Base-by-base conservation (phyloP, 257 asterid genomes). In the Linderniella brevidens region DNA sequence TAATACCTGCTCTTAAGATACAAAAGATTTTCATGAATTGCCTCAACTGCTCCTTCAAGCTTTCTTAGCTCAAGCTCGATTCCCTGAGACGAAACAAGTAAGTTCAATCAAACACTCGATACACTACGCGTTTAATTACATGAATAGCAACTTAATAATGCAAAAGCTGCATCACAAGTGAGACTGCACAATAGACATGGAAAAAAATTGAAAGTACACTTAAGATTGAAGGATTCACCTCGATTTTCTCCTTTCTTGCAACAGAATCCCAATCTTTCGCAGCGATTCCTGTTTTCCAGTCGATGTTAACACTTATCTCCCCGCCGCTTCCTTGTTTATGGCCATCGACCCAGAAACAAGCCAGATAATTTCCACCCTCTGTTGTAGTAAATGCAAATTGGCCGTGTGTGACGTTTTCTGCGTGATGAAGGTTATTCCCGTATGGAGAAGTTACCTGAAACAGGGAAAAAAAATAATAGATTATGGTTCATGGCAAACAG, bases 251-350 rank as follows among this genome's bases (percentile, higher is more conserved):
- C 69, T 86, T 86, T 57, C 74, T 77, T 20, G 92, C 96, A 65
- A 86, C 93, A 15, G 94, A 74, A 1, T 86, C 90, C 94, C 96
- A 82, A 58, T 86, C 96, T 65, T 79, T 79, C 14, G 93, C 94
- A 37, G 94, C 94, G 60, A 86, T 70, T 54, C 96, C 94, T 3
- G 76, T 82, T 63, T 77, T 86, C 94, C 96, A 82, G 41, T 79
- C 96, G 44, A 86, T 69, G 74, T 73, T 79, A 44, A 86, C 65
- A 54, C 76, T 86, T 57, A 72, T 57, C 50, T 67, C 80, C 54
- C 79, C 86, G 47, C 50, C 56, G 48, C 65, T 75, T 12, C 77
- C 37, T 18, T 8, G 16, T 67, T 54, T 62, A 41, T 66, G 72
- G 50, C 70, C 64, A 32, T 69, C 86, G 11, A 66, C 54, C 92